Evolutionary conservation across 2,329 filamentous ascomycete species (phyloP).

Genomic region (Gaeumannomyces tritici): DNA sequence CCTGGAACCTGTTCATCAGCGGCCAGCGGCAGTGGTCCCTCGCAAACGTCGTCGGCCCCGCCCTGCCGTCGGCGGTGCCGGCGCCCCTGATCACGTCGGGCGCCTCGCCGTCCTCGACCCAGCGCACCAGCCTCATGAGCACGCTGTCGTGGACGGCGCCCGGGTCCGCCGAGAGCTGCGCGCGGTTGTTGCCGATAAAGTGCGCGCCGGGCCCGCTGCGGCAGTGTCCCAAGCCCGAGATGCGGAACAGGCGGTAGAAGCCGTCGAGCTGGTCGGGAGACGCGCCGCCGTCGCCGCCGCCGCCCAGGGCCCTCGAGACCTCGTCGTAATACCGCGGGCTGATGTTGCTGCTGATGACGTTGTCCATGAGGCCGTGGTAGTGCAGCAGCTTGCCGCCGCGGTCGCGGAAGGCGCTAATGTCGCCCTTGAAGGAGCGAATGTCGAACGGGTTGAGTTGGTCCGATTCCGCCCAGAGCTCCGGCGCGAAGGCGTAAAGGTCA

Average conservation of each 20-base stretch:
- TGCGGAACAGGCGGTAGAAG: constrained; percentile 40
- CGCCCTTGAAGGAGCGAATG: constrained; percentile 20
- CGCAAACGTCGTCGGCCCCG: background rate
- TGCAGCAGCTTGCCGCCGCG: constrained; percentile 35
- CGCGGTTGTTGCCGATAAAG: constrained; percentile 20
- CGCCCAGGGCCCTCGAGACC: constrained; percentile 21
- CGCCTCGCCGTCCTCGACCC: constrained; percentile 8
- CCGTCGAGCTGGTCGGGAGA: constrained; percentile 22
- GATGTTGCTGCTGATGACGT: constrained; percentile 31
- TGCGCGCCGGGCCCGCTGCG: constrained; percentile 32
- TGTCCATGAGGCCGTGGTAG: constrained; percentile 33
- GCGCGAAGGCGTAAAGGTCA: constrained; percentile 25
- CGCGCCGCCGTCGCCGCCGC: too few species aligned
- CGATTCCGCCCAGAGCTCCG: constrained; percentile 22
- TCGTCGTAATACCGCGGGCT: constrained; percentile 38
- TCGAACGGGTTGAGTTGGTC: constrained; percentile 11
- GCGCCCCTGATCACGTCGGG: constrained; percentile 5
- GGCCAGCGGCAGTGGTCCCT: constrained; percentile 9
- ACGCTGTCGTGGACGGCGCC: background rate
- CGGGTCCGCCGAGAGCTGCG: background rate
- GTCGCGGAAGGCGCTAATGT: constrained; percentile 22
- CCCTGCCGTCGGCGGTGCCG: background rate
- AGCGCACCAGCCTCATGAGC: constrained; percentile 4
- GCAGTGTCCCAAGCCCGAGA: constrained; percentile 44
- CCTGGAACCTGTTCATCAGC: constrained; percentile 5